Conservation (phyloP, 441 rosid species). For the Pelargonium fulgidum region DNA sequence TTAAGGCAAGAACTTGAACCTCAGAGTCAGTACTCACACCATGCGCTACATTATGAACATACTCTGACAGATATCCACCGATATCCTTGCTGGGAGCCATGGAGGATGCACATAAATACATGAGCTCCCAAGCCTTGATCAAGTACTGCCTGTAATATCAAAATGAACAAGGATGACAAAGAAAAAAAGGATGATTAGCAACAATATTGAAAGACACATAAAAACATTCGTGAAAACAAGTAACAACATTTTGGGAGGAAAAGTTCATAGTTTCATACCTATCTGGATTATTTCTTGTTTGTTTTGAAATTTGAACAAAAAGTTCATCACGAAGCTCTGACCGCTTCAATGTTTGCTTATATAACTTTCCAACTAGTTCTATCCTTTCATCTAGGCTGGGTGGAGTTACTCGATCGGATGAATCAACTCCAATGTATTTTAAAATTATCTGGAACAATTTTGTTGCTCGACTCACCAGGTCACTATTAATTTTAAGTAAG, state of each 20-base stretch:
- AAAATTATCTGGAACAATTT: conserved; percentile 77
- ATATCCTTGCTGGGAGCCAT: conserved; percentile 99
- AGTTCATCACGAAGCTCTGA: conserved; percentile 96
- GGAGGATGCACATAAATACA: conserved; percentile 90
- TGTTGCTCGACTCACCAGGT: conserved; percentile 75
- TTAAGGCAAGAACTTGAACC: conserved; percentile 69
- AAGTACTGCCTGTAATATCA: conserved; percentile 55
- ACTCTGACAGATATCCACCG: conserved; percentile 83
- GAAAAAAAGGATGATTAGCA: conserved; percentile 9
- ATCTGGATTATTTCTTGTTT: conserved; percentile 88
- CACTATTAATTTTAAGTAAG: conserved; percentile 72
- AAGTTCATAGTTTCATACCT: conserved; percentile 33
- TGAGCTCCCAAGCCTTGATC: conserved; percentile 92
- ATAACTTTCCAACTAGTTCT: conserved; percentile 77
- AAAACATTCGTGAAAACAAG: background rate
- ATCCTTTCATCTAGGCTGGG: conserved; percentile 73
- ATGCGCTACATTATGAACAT: conserved; percentile 73
- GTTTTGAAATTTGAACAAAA: conserved; percentile 92
- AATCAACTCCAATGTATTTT: conserved; percentile 90
- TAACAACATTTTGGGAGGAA: background rate
- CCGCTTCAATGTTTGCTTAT: conserved; percentile 80
- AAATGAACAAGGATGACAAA: conserved; percentile 18
- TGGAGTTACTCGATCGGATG: conserved; percentile 65
- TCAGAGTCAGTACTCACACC: conserved; percentile 62
- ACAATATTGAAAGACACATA: conserved; percentile 13